Conservation (phyloP, 257 asterid species). For the Solanum arcanum region DNA sequence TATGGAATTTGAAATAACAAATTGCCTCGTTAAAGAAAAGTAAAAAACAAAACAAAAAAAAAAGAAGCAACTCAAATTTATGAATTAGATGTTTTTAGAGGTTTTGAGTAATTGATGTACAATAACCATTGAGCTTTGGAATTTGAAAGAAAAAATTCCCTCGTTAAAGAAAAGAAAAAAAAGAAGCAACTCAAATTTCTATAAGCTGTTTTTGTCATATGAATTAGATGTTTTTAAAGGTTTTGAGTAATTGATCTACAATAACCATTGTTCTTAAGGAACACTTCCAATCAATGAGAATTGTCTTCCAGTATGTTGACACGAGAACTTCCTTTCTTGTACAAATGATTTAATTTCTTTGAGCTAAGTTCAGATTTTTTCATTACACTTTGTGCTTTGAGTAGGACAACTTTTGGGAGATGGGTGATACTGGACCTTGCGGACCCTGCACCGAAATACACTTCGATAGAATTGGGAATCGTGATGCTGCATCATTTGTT, state of each 20-base stretch:
- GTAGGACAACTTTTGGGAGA: constrained; percentile 98
- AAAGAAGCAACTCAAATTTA: background rate
- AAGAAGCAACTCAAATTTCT: background rate
- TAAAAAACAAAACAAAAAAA: no score
- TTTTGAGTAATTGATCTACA: background rate
- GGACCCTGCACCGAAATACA: constrained; percentile 99
- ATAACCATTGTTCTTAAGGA: background rate
- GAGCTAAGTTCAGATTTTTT: background rate
- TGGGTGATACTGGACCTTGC: constrained; percentile 99
- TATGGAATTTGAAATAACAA: background rate
- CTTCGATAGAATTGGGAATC: constrained; percentile 88
- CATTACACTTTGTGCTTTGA: background rate
- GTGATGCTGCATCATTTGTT: constrained; percentile 79
- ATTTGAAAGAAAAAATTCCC: background rate
- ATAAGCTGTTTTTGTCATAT: background rate
- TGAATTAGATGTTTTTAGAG: background rate
- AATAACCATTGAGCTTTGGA: background rate
- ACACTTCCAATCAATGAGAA: background rate
- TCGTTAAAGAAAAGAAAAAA: background rate
- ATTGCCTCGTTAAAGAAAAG: background rate
- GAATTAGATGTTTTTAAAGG: background rate
- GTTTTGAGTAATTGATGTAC: background rate
- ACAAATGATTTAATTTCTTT: background rate
- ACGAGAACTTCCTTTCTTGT: background rate
- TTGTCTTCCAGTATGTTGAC: background rate